phyloP scores from a whole-genome alignment of 352 stramenopile species.

The Phytophthora syringae region DNA sequence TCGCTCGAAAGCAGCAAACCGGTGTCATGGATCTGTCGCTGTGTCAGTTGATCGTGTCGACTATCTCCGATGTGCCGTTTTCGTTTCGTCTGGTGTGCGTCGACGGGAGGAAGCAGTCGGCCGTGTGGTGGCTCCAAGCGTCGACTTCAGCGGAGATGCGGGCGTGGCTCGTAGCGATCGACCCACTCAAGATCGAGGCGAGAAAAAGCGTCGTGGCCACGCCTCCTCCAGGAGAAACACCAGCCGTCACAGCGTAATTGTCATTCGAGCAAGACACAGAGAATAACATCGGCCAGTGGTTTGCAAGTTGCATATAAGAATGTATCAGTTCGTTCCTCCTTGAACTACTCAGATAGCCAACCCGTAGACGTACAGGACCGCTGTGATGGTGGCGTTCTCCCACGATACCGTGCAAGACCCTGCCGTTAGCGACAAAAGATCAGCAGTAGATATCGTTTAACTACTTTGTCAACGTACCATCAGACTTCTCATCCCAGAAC shows the following conservation, averaged over 20 bases:
- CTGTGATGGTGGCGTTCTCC: constrained; percentile 78
- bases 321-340: constrained; percentile 3
- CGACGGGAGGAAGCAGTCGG: constrained; percentile 52
- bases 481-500: constrained; percentile 80
- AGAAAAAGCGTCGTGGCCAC: constrained; percentile 27
- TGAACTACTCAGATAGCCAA: constrained; percentile 43
- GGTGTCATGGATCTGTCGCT: constrained; percentile 77
- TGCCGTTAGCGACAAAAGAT: constrained; percentile 14
- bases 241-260: constrained; percentile 39
- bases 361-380: constrained; percentile 73
- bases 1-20: constrained; percentile 66
- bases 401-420: constrained; percentile 75
- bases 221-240: constrained; percentile 20
- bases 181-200: constrained; percentile 70
- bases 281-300: neutral
- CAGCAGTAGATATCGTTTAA: neutral
- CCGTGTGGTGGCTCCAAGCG: constrained; percentile 80
- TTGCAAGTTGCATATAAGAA: constrained; percentile 13
- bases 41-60: constrained; percentile 61
- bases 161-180: constrained; percentile 74
- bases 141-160: constrained; percentile 71
- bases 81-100: constrained; percentile 76
- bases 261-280: neutral
- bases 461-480: constrained; percentile 42
- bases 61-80: constrained; percentile 50